These are phyloP conservation scores for Ambispora gerdemannii DNA, from an alignment of 192 early-diverging fungal species.

Conservation along the genomic window DNA sequence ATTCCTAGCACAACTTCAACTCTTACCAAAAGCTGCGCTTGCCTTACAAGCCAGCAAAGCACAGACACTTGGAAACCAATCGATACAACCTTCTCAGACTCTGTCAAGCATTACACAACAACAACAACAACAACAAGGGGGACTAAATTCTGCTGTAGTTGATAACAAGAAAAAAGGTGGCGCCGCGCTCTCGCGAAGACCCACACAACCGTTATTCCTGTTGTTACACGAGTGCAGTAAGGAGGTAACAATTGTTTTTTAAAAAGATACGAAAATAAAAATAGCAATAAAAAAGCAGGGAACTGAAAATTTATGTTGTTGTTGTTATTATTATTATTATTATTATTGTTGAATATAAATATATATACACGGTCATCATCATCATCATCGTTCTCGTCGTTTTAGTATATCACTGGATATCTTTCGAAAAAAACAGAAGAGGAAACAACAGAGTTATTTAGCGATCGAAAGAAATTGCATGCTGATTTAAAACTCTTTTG, in stretches of 20 bases:
- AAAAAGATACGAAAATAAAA: not conserved
- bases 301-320: constrained; percentile 18
- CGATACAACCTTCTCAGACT: not conserved
- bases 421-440: constrained; percentile 45
- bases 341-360: not conserved
- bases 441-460: constrained; percentile 41
- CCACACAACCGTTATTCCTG: constrained; percentile 39
- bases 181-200: constrained; percentile 22
- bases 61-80: too few species aligned
- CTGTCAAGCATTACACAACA: not conserved
- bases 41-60: not conserved
- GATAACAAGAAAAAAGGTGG: not conserved
- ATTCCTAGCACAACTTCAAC: not conserved
- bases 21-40: not conserved
- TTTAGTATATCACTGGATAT: constrained; percentile 43
- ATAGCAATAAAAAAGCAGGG: not conserved
- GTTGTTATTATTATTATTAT: too few species aligned
- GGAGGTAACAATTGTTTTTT: constrained; percentile 26
- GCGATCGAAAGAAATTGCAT: constrained; percentile 41
- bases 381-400: too few species aligned
- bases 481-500: constrained; percentile 43
- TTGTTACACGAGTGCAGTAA: constrained; percentile 39
- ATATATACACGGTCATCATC: too few species aligned
- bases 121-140: not conserved
- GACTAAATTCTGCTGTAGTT: not conserved